phyloP scores from a whole-genome alignment of 441 rosid genomes.

The Populus trichocarpa region DNA sequence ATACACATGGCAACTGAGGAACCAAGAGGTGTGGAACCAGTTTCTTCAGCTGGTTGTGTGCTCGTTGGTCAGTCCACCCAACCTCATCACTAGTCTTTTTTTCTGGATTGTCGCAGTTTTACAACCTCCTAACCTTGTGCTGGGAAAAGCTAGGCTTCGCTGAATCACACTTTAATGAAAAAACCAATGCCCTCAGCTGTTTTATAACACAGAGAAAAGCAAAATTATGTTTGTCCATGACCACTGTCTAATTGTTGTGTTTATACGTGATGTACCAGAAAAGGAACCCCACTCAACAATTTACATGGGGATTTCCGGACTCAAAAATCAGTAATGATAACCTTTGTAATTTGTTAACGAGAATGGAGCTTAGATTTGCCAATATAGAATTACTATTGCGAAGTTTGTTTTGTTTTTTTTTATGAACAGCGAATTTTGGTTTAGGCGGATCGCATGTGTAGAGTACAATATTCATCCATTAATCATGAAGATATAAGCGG shows the following conservation, averaged over 20 bases:
- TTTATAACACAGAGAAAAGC: background rate
- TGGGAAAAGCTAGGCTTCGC: slow-evolving; percentile 3
- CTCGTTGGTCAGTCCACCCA: slow-evolving; percentile 10
- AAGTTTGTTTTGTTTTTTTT: no score
- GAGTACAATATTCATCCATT: no score
- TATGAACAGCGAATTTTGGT: no score
- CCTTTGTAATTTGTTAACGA: background rate
- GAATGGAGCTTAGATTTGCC: background rate
- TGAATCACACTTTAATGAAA: slow-evolving; percentile 12
- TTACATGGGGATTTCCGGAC: background rate
- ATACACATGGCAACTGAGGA: slow-evolving; percentile 15
- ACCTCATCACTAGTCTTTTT: slow-evolving; percentile 11
- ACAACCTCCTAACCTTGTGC: slow-evolving; percentile 20
- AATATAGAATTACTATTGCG: no score
- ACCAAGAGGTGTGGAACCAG: slow-evolving; percentile 7
- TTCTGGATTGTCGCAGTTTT: slow-evolving; percentile 9
- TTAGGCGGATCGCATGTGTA: no score
- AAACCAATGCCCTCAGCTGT: background rate
- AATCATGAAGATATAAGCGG: no score
- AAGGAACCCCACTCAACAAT: background rate
- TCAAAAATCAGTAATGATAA: background rate
- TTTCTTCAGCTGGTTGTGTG: slow-evolving; percentile 10
- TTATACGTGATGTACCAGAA: background rate
- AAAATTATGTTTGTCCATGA: background rate
- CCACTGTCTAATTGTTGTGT: background rate